Conservation (phyloP, 768 basidiomycete genomes). For the Mycena vulgaris region DNA sequence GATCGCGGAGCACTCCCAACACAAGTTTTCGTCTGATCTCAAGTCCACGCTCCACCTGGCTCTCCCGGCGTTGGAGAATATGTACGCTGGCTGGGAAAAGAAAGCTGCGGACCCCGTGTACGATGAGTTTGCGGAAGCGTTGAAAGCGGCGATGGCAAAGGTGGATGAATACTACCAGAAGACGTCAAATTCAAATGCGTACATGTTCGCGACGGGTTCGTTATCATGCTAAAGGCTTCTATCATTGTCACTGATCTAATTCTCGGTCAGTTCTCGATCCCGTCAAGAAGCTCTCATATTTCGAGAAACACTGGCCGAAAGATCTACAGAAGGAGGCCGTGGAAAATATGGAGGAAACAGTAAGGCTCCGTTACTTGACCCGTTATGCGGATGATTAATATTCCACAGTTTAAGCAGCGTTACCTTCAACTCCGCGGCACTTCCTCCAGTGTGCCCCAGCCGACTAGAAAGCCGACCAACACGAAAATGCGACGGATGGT, state of each 20-base stretch:
- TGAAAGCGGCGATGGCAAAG: conserved; percentile 40
- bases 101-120: conserved; percentile 34
- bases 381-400: background rate
- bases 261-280: conserved; percentile 20
- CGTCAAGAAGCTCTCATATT: conserved; percentile 12
- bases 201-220: conserved; percentile 45
- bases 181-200: conserved; percentile 45
- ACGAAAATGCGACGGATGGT: background rate
- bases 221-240: conserved; percentile 14
- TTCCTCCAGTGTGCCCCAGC: no score
- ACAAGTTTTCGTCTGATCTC: conserved; percentile 11
- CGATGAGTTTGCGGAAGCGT: conserved; percentile 34
- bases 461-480: background rate
- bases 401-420: conserved; percentile 3
- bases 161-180: conserved; percentile 46
- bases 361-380: background rate
- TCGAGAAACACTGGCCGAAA: conserved; percentile 16
- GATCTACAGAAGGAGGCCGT: conserved; percentile 3
- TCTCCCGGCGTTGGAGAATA: conserved; percentile 42
- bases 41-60: conserved; percentile 43
- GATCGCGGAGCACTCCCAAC: conserved; percentile 1
- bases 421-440: background rate
- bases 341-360: conserved; percentile 9
- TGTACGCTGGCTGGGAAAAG: conserved; percentile 44
- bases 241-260: background rate